Base-by-base conservation (phyloP, 2,329 filamentous ascomycete genomes). In the Cercospora brassicicola region DNA sequence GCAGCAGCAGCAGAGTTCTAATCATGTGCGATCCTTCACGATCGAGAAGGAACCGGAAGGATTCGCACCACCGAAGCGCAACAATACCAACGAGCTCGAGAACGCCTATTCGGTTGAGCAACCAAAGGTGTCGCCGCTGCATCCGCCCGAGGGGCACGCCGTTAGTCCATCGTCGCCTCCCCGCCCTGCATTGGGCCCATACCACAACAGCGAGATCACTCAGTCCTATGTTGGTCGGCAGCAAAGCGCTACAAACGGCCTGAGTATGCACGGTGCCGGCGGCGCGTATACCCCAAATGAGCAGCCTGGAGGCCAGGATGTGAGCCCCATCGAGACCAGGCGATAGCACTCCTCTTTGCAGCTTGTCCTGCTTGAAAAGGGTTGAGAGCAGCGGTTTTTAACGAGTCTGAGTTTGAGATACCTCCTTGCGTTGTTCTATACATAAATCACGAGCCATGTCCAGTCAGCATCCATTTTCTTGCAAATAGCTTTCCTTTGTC, bases 201-300 rank as follows among this genome's bases (percentile, higher is more conserved):
- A 69, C 39, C 74, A 77, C 55, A 76, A 79, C 18, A 71, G 67
- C 23, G 72, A 69, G 15, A 67, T 73, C 3, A 83, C 81, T 26
- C 79, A 79, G 3, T 80, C 78, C 3, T 84, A 83, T 67, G 70
- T 83, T 30, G 78, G 79, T 2, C 73, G 82, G 51, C 82, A 84
- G 73, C 76, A 79, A 68, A 82, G 80, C 65, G 79, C 81, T 30
- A 77, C 74, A 4, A 79, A 81, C 65, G 79, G 82, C 28, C 56
- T 82, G 61, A 83, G 81, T 1, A 84, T 84, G 82, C 82, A 83
- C 64, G 82, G 82, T 8, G 75, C 73, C 2, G 51, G 36, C 51
- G 66, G 59, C 42, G 36, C 20, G 67, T 59, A n/a, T 68, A 63
- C 31, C 18, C 45, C 51, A 9, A 13, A 63, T 31, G 68, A 69